These are phyloP conservation scores for Rhododendron ferrugineum DNA, from an alignment of 148 eudicot species.

Conservation along the genomic window DNA sequence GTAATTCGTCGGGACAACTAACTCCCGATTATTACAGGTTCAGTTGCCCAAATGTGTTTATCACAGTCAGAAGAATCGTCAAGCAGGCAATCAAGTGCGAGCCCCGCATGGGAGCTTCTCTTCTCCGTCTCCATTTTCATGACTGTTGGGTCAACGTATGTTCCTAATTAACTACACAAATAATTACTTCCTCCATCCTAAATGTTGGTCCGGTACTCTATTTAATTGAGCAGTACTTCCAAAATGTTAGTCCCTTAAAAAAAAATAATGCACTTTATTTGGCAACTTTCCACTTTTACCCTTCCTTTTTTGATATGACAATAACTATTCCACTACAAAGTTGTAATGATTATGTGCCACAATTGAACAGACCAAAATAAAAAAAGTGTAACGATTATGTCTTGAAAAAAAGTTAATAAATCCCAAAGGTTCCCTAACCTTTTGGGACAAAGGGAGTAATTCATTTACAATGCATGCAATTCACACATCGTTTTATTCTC, in stretches of 20 bases:
- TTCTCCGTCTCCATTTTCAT: conserved; percentile 56
- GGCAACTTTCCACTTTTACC: no score
- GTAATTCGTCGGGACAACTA: background rate
- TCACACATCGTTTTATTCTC: background rate
- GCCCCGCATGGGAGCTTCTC: conserved; percentile 49
- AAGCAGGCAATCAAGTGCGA: conserved; percentile 30
- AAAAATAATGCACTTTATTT: no score
- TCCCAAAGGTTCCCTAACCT: no score
- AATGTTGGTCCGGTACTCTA: no score
- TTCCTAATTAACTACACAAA: background rate
- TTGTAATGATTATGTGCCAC: no score
- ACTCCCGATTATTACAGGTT: background rate
- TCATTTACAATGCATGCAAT: background rate
- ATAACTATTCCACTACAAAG: no score
- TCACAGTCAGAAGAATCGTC: conserved; percentile 1
- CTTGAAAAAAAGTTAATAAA: no score
- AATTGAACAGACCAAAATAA: no score
- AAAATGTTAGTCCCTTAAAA: no score
- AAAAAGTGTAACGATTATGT: no score
- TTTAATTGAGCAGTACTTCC: no score
- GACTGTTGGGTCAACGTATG: conserved; percentile 57
- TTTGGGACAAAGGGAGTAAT: no score
- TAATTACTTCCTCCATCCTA: background rate
- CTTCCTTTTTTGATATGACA: background rate
- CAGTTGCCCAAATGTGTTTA: conserved; percentile 5